A percentile compares a stretch with the other conserved stretches of the same genome.
Conservation (phyloP, 805 yeast genomes). For the Yarrowia keelungensis region DNA sequence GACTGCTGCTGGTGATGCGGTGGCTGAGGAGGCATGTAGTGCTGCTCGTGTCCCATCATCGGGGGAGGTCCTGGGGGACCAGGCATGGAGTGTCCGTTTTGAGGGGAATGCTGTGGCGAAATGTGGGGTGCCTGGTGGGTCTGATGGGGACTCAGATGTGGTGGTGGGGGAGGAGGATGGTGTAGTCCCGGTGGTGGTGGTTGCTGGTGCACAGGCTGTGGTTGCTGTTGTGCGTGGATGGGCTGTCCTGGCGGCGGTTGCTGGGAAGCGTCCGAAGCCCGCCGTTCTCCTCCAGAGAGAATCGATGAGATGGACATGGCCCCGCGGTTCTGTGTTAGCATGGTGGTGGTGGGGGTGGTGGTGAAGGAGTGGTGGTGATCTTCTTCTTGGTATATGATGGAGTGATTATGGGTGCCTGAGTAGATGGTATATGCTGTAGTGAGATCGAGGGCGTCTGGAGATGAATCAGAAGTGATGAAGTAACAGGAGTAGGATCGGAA, state of each 20-base stretch:
- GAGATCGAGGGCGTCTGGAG: too few relatives aligned
- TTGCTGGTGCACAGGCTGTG: too few relatives aligned
- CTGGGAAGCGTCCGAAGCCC: conserved; percentile 21
- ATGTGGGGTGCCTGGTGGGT: conserved; percentile 17
- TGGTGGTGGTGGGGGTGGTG: neutral
- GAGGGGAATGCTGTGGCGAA: conserved; percentile 31
- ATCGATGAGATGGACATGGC: conserved; percentile 44
- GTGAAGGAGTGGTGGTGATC: neutral
- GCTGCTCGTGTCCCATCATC: conserved; percentile 26
- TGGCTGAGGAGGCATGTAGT: conserved; percentile 7
- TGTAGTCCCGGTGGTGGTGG: too few relatives aligned
- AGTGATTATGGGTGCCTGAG: neutral
- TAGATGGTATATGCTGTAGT: too few relatives aligned
- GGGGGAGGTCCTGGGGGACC: neutral
- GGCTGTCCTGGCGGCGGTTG: neutral
- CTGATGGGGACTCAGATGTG: conserved; percentile 12
- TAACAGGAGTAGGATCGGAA: too few relatives aligned
- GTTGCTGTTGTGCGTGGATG: too few relatives aligned
- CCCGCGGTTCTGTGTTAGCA: conserved; percentile 32
- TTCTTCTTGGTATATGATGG: neutral
- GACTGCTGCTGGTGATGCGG: conserved; percentile 16
- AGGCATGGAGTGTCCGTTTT: conserved; percentile 8
- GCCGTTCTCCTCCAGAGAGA: conserved; percentile 39
- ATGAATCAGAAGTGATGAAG: too few relatives aligned
- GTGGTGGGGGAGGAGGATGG: conserved; percentile 1